These are phyloP conservation scores for Lentinula sp. DNA, from an alignment of 768 basidiomycete species.

Conservation along the genomic window DNA sequence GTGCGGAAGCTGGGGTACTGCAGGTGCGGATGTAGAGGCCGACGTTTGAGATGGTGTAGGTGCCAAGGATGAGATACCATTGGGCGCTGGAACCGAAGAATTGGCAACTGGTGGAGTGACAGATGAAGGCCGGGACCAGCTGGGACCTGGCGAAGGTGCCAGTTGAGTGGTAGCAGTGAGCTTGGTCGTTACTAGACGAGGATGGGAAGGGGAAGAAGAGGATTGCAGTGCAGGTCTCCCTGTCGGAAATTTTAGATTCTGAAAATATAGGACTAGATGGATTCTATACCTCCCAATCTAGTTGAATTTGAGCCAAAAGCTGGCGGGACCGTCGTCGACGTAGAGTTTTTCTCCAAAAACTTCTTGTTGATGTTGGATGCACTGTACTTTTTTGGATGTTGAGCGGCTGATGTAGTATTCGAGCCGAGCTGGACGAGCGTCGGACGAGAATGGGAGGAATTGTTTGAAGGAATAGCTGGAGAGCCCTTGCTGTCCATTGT, in stretches of 20 bases:
- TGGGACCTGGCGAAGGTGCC: conserved; percentile 52
- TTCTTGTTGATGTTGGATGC: conserved; percentile 94
- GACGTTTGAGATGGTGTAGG: conserved; percentile 26
- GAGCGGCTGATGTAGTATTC: conserved; percentile 32
- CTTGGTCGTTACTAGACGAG: conserved; percentile 82
- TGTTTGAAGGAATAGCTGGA: conserved; percentile 1
- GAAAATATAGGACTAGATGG: conserved; percentile 34
- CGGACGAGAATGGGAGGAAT: conserved; percentile 24
- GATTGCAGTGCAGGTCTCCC: conserved; percentile 53
- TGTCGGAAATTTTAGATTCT: conserved; percentile 19
- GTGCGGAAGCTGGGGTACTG: conserved; percentile 48
- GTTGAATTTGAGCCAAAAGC: conserved; percentile 32
- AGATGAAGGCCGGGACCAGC: conserved; percentile 79
- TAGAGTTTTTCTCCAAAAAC: conserved; percentile 86
- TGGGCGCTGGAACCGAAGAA: conserved; percentile 36
- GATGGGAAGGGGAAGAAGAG: conserved; percentile 48
- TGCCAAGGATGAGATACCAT: conserved; percentile 33
- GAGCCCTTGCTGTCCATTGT: conserved; percentile 6
- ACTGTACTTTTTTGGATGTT: conserved; percentile 74
- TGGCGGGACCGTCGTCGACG: conserved; percentile 44
- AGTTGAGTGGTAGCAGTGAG: conserved; percentile 63
- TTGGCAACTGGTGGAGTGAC: conserved; percentile 50
- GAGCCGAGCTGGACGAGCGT: conserved; percentile 36
- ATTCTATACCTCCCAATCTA: conserved; percentile 40
- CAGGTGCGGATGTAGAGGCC: conserved; percentile 19